A percentile compares a stretch with the other conserved stretches of the same genome.
phyloP scores from a whole-genome alignment of 192 early-diverging fungal species.

The Coemansia aciculifera region DNA sequence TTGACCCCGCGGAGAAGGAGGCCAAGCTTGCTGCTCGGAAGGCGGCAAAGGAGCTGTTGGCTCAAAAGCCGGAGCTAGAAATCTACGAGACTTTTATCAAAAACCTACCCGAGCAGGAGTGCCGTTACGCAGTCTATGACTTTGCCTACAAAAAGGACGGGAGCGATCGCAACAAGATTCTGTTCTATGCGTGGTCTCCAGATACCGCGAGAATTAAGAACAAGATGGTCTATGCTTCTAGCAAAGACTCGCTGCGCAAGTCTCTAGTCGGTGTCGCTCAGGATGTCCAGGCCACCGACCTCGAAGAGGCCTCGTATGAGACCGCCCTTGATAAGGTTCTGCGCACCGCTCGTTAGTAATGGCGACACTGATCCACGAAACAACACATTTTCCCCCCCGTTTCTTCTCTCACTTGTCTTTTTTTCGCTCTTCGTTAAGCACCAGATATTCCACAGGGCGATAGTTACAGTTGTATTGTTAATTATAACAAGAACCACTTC shows the following conservation, averaged over 20 bases:
- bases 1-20: constrained; percentile 48
- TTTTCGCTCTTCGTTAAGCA: constrained; percentile 10
- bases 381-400: constrained; percentile 5
- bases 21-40: constrained; percentile 65
- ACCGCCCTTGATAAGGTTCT: constrained; percentile 65
- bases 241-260: constrained; percentile 76
- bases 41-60: constrained; percentile 20
- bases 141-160: constrained; percentile 69
- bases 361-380: not conserved
- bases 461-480: constrained; percentile 9
- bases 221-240: constrained; percentile 92
- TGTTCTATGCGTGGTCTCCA: constrained; percentile 87
- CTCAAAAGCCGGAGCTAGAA: constrained; percentile 12
- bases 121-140: constrained; percentile 90
- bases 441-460: not conserved
- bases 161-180: constrained; percentile 76
- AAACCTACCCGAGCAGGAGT: constrained; percentile 63
- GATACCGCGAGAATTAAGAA: constrained; percentile 70
- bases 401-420: constrained; percentile 10
- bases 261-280: constrained; percentile 69
- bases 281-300: constrained; percentile 87
- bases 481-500: not conserved
- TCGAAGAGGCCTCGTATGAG: constrained; percentile 70
- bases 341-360: constrained; percentile 33
- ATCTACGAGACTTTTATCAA: constrained; percentile 71